Evolutionary conservation across 2,329 filamentous ascomycete genomes (phyloP).

Genomic region (Cylindrodendrum hubeiense): DNA sequence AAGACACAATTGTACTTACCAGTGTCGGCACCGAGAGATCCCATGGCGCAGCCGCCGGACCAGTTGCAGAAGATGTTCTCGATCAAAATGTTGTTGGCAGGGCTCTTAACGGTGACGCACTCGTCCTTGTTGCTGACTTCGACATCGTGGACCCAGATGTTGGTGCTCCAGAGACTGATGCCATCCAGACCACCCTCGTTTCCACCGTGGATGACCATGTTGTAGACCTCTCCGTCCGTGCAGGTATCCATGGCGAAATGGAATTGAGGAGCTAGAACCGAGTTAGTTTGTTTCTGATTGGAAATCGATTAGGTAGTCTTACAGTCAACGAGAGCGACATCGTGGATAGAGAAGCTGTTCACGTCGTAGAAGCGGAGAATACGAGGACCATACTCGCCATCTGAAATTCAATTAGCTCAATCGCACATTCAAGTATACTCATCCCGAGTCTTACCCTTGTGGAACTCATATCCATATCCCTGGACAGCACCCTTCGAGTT

Average conservation of each 20-base stretch:
- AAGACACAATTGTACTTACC: conserved; percentile 5
- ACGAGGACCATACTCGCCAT: conserved; percentile 32
- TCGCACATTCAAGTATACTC: no score
- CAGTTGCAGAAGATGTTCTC: conserved; percentile 41
- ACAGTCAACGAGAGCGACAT: conserved; percentile 36
- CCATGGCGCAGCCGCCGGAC: conserved; percentile 38
- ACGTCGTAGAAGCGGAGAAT: conserved; percentile 35
- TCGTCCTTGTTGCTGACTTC: conserved; percentile 42
- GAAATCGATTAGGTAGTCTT: fast-evolving
- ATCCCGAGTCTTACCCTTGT: conserved; percentile 14
- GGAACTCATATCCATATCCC: conserved; percentile 34
- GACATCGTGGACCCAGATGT: conserved; percentile 37
- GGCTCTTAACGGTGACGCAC: conserved; percentile 38
- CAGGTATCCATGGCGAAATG: conserved; percentile 37
- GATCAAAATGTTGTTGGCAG: conserved; percentile 35
- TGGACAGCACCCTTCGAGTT: conserved; percentile 37
- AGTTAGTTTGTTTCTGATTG: neutral
- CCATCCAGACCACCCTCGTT: conserved; percentile 32
- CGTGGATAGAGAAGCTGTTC: conserved; percentile 35
- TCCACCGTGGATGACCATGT: conserved; percentile 37
- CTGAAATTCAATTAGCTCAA: conserved; percentile 5
- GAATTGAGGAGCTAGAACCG: conserved; percentile 24
- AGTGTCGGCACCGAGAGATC: conserved; percentile 25
- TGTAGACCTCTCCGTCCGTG: conserved; percentile 34
- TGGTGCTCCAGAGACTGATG: conserved; percentile 35